Percentiles rank a stretch among this genome's conserved stretches.
phyloP scores from a whole-genome alignment of 2,329 filamentous ascomycete species.

The Seiridium cupressi region DNA sequence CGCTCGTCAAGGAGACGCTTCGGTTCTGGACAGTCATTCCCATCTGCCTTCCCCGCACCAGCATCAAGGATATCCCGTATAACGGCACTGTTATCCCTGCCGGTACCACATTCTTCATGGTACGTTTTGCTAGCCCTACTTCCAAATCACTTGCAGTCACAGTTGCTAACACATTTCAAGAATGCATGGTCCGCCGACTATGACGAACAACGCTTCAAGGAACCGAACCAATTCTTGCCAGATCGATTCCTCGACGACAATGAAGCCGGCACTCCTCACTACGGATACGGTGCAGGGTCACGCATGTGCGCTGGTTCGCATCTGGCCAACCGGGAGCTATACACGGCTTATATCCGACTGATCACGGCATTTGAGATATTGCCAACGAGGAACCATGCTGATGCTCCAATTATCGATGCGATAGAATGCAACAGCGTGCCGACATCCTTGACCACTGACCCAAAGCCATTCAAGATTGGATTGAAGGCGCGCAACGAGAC shows the following conservation, averaged over 20 bases:
- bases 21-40: slow-evolving; percentile 80
- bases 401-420: slow-evolving; percentile 53
- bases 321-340: slow-evolving; percentile 5
- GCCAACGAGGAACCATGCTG: slow-evolving; percentile 39
- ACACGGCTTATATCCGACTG: slow-evolving; percentile 6
- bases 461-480: slow-evolving; percentile 61
- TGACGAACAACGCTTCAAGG: slow-evolving; percentile 6
- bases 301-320: slow-evolving; percentile 6
- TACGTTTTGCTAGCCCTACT: not conserved
- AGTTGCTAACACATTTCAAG: not conserved
- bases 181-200: slow-evolving; percentile 6
- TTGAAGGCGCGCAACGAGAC: slow-evolving; percentile 26
- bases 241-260: slow-evolving; percentile 3
- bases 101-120: slow-evolving; percentile 78
- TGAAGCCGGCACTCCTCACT: slow-evolving; percentile 3
- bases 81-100: slow-evolving; percentile 67
- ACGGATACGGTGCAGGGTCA: slow-evolving; percentile 4
- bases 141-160: not conserved
- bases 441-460: slow-evolving; percentile 59
- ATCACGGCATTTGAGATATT: slow-evolving; percentile 1
- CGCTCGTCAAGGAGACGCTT: slow-evolving; percentile 74
- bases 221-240: not conserved
- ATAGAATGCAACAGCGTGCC: slow-evolving; percentile 56
- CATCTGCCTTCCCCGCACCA: slow-evolving; percentile 71
- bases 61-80: slow-evolving; percentile 70